A percentile compares a stretch with the other conserved stretches of the same genome.
Evolutionary conservation across 225 moss, liverwort and hornwort genomes (phyloP).

Genomic region (Sphagnum contortum): DNA sequence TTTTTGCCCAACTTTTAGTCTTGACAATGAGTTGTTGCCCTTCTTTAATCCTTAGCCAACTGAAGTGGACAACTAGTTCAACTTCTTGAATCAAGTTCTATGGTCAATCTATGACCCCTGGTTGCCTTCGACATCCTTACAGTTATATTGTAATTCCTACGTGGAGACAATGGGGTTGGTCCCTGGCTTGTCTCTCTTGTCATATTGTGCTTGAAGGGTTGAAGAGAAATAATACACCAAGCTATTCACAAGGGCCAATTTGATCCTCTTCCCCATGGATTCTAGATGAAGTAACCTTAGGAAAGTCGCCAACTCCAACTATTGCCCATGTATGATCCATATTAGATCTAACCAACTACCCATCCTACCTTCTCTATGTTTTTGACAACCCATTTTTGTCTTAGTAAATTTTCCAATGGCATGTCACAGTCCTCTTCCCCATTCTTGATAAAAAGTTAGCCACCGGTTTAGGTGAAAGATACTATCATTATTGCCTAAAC

Average conservation of each 20-base stretch:
- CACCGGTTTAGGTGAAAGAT: conserved; percentile 14
- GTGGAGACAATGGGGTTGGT: not conserved
- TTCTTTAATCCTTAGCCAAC: too few species aligned
- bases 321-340: conserved; percentile 2
- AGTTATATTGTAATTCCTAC: not conserved
- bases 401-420: conserved; percentile 6
- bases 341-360: conserved; percentile 5
- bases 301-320: too few species aligned
- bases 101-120: conserved; percentile 4
- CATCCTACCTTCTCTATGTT: conserved; percentile 9
- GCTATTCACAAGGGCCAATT: too few species aligned
- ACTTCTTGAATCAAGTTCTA: too few species aligned
- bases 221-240: not conserved
- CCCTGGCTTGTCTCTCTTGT: not conserved
- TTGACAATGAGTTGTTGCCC: too few species aligned
- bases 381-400: too few species aligned
- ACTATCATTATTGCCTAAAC: conserved; percentile 15
- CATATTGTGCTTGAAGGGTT: not conserved
- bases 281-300: too few species aligned
- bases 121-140: not conserved
- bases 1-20: too few species aligned
- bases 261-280: too few species aligned
- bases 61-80: too few species aligned
- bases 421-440: conserved; percentile 9
- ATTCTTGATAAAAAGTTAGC: conserved; percentile 14